Evolutionary conservation across 2,329 filamentous ascomycete species (phyloP).

Genomic region (Sporothrix brunneoviolacea): DNA sequence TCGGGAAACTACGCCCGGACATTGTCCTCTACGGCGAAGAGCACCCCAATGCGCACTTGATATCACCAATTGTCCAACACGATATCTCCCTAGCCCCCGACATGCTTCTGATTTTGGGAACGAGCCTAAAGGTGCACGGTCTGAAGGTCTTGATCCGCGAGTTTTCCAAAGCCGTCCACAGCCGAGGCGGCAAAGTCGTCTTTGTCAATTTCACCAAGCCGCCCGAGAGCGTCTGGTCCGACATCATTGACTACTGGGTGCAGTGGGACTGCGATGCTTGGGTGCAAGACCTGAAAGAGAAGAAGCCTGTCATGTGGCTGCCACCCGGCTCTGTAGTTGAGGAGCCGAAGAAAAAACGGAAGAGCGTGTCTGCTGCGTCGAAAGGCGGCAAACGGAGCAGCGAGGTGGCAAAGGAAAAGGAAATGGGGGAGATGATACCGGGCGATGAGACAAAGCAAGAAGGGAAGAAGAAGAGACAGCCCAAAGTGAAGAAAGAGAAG

Average conservation of each 20-base stretch:
- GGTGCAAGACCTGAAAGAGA: slow-evolving; percentile 56
- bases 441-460: too few relatives aligned
- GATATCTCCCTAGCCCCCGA: slow-evolving; percentile 60
- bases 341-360: slow-evolving; percentile 31
- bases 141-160: slow-evolving; percentile 64
- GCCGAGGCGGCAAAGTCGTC: slow-evolving; percentile 59
- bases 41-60: slow-evolving; percentile 60
- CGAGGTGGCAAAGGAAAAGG: not conserved
- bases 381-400: not conserved
- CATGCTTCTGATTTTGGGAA: slow-evolving; percentile 63
- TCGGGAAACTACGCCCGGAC: slow-evolving; percentile 63
- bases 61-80: slow-evolving; percentile 61
- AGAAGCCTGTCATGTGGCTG: slow-evolving; percentile 55
- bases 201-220: slow-evolving; percentile 70
- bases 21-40: slow-evolving; percentile 71
- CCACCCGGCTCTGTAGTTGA: slow-evolving; percentile 36
- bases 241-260: slow-evolving; percentile 67
- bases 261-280: slow-evolving; percentile 70
- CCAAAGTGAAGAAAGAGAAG: not conserved
- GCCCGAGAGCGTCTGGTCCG: slow-evolving; percentile 64
- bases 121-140: slow-evolving; percentile 63
- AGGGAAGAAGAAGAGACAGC: not conserved
- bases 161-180: slow-evolving; percentile 65
- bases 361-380: slow-evolving; percentile 24
- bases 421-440: not conserved